A percentile compares a stretch with the other conserved stretches of the same genome.
Conservation (phyloP, 352 stramenopile genomes). For the Phytophthora niederhauseri region DNA sequence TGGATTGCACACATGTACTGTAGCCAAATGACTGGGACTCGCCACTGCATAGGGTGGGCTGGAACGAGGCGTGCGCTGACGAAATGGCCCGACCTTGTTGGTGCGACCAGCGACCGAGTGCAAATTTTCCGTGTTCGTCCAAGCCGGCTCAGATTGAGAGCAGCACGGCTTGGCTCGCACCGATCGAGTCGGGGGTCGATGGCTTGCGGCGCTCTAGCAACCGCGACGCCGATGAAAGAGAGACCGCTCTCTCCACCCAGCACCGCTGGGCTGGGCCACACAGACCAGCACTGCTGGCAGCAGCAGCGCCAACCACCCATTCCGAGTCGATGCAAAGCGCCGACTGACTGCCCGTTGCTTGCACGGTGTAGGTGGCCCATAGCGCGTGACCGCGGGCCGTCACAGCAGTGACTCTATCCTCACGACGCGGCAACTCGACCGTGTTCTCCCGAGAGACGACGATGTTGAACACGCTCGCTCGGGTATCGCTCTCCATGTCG, state of each 20-base stretch:
- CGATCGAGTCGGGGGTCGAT: not conserved
- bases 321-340: not conserved
- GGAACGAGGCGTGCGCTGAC: not conserved
- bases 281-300: too few relatives aligned
- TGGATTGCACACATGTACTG: too few relatives aligned
- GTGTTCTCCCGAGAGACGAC: constrained; percentile 12
- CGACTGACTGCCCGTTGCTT: constrained; percentile 1
- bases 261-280: too few relatives aligned
- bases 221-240: not conserved
- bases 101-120: constrained; percentile 2
- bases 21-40: not conserved
- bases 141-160: constrained; percentile 3
- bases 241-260: not conserved
- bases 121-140: constrained; percentile 28
- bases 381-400: constrained; percentile 13
- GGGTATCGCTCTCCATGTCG: not conserved
- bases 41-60: not conserved
- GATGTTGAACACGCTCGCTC: constrained; percentile 13
- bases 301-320: not conserved
- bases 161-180: not conserved
- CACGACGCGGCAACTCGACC: constrained; percentile 1
- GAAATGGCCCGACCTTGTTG: constrained; percentile 19
- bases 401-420: constrained; percentile 9
- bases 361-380: constrained; percentile 7
- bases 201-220: not conserved